Percentiles rank a stretch among this genome's conserved stretches.
Conservation (phyloP, 176 grass and related monocot species). For the Rhynchospora pubera region DNA sequence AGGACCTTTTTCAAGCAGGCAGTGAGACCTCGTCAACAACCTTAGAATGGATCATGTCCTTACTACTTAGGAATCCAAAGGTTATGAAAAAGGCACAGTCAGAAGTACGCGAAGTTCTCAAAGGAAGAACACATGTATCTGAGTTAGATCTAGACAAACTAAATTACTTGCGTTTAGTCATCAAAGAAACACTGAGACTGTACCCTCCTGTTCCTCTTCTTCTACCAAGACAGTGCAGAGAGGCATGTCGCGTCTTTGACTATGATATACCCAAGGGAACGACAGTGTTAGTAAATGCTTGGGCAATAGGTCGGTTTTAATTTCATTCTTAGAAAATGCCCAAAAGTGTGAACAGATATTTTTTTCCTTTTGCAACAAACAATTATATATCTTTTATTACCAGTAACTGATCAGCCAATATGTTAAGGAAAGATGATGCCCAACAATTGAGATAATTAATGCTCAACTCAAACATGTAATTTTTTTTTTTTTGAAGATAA, state of each 20-base stretch:
- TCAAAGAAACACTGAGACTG: slow-evolving; percentile 42
- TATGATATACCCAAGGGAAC: slow-evolving; percentile 26
- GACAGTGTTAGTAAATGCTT: slow-evolving; percentile 23
- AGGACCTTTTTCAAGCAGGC: slow-evolving; percentile 32
- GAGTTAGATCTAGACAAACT: slow-evolving; percentile 20
- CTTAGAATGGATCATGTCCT: slow-evolving; percentile 26
- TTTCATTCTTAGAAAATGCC: neutral
- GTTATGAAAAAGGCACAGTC: slow-evolving; percentile 24
- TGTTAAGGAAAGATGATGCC: no score
- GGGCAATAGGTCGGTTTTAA: slow-evolving; percentile 27
- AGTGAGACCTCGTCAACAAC: slow-evolving; percentile 23
- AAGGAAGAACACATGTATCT: neutral
- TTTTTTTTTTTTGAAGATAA: no score
- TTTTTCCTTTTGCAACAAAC: no score
- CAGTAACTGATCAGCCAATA: no score
- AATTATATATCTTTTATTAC: no score
- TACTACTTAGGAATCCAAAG: slow-evolving; percentile 17
- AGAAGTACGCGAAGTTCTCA: slow-evolving; percentile 11
- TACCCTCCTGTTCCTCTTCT: slow-evolving; percentile 29
- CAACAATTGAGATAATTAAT: no score
- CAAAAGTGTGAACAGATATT: neutral
- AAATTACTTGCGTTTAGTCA: slow-evolving; percentile 30
- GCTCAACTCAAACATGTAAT: no score
- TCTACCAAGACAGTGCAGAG: slow-evolving; percentile 4
- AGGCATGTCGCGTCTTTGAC: slow-evolving; percentile 18